These are phyloP conservation scores for Alternaria rosae DNA, from an alignment of 2,329 filamentous ascomycete species.

Conservation along the genomic window DNA sequence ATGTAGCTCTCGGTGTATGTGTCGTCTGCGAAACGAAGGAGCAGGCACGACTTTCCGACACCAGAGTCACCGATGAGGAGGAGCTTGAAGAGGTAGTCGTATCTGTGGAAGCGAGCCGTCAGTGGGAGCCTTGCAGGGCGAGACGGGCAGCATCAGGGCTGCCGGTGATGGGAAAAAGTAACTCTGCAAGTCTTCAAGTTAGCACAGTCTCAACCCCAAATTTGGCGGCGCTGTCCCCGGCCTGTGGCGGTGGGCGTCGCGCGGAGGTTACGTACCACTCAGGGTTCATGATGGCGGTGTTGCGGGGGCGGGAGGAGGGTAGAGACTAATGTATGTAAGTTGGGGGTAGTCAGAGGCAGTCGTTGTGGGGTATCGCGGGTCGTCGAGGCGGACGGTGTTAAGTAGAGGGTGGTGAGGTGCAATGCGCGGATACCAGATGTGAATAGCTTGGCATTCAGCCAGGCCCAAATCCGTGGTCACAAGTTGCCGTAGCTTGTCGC, in stretches of 20 bases:
- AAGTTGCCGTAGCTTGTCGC: constrained; percentile 27
- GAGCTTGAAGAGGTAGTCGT: constrained; percentile 99
- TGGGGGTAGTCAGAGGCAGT: constrained; percentile 18
- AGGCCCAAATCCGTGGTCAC: constrained; percentile 27
- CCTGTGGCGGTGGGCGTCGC: constrained; percentile 41
- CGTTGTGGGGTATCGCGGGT: constrained; percentile 34
- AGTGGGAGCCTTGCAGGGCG: constrained; percentile 23
- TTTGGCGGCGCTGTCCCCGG: constrained; percentile 16
- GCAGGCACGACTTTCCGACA: constrained; percentile 99
- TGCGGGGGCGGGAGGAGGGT: constrained; percentile 16
- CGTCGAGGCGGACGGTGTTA: constrained; percentile 34
- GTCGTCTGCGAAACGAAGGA: constrained; percentile 87
- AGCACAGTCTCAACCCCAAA: constrained; percentile 27
- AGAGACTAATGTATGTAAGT: constrained; percentile 18
- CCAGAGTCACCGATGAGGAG: constrained; percentile 99
- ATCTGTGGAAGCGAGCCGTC: constrained; percentile 66
- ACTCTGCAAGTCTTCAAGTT: constrained; percentile 37
- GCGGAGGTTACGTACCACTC: constrained; percentile 75
- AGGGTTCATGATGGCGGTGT: constrained; percentile 77
- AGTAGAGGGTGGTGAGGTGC: constrained; percentile 25
- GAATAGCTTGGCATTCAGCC: constrained; percentile 30
- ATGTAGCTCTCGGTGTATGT: constrained; percentile 99
- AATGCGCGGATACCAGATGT: constrained; percentile 27
- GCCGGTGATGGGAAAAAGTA: constrained; percentile 12
- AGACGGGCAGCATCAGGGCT: constrained; percentile 5